Evolutionary conservation across 345 rosid species (phyloP).

Genomic region (Syzygium aqueum): DNA sequence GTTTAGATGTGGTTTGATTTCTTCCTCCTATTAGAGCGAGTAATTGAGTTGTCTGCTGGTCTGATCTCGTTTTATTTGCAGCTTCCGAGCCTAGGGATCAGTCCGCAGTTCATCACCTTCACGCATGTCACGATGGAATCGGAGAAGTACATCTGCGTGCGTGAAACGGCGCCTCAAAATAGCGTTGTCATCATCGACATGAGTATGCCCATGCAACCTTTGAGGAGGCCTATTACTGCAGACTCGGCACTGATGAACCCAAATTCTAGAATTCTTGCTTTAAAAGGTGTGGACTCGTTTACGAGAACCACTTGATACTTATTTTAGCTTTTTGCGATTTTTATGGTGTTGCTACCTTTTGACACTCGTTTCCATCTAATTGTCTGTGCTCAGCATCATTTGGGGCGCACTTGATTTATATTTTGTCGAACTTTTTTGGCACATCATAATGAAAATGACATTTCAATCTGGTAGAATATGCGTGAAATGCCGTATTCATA

Average conservation of each 20-base stretch:
- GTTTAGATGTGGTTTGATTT: not conserved
- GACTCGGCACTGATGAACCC: slow-evolving; percentile 81
- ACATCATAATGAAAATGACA: not conserved
- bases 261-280: slow-evolving; percentile 33
- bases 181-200: slow-evolving; percentile 91
- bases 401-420: not conserved
- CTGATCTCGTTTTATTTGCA: slow-evolving; percentile 27
- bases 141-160: slow-evolving; percentile 90
- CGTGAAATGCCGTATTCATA: not conserved
- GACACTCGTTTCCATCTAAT: not conserved
- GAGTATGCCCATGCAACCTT: slow-evolving; percentile 92
- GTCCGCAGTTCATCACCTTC: slow-evolving; percentile 75
- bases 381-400: not conserved
- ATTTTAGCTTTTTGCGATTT: not conserved
- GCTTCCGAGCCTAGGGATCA: slow-evolving; percentile 87
- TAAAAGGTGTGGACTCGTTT: slow-evolving; percentile 18
- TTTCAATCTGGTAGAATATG: not conserved
- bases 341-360: not conserved
- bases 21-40: not conserved
- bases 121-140: slow-evolving; percentile 98
- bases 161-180: slow-evolving; percentile 97
- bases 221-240: slow-evolving; percentile 94
- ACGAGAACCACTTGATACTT: not conserved
- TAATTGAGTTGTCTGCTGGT: slow-evolving; percentile 5
- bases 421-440: not conserved